These are phyloP conservation scores for Acacia melanoxylon DNA, from an alignment of 306 rosid genomes.

Conservation along the genomic window DNA sequence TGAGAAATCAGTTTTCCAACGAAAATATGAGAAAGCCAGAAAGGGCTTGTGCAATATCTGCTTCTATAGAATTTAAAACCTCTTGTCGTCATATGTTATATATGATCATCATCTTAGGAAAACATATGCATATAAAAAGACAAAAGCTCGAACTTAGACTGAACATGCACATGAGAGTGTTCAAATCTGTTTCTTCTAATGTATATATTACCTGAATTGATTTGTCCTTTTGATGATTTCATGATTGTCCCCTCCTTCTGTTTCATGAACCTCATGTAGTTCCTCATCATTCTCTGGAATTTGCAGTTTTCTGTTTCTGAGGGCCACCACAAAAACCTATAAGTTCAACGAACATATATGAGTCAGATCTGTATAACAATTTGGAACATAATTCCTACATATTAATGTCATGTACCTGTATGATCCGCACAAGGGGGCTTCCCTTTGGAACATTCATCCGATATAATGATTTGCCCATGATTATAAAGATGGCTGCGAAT, in stretches of 20 bases:
- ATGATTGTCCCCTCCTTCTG: slow-evolving; percentile 32
- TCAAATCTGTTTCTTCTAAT: background rate
- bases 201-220: slow-evolving; percentile 65
- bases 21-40: slow-evolving; percentile 4
- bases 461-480: slow-evolving; percentile 65
- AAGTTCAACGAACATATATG: background rate
- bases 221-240: slow-evolving; percentile 70
- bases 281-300: slow-evolving; percentile 53
- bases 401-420: slow-evolving; percentile 45
- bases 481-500: slow-evolving; percentile 33
- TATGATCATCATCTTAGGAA: background rate
- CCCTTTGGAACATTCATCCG: slow-evolving; percentile 62
- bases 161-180: background rate
- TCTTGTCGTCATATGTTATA: background rate
- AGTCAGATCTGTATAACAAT: background rate
- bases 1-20: slow-evolving; percentile 21
- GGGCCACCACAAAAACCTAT: slow-evolving; percentile 65
- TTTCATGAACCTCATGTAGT: slow-evolving; percentile 47
- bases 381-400: background rate
- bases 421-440: slow-evolving; percentile 65
- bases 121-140: background rate
- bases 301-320: slow-evolving; percentile 54
- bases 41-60: background rate
- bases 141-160: too few species aligned
- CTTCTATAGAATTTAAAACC: background rate